phyloP scores from a whole-genome alignment of 2,329 filamentous ascomycete genomes.

The Calonectria fujianensis region DNA sequence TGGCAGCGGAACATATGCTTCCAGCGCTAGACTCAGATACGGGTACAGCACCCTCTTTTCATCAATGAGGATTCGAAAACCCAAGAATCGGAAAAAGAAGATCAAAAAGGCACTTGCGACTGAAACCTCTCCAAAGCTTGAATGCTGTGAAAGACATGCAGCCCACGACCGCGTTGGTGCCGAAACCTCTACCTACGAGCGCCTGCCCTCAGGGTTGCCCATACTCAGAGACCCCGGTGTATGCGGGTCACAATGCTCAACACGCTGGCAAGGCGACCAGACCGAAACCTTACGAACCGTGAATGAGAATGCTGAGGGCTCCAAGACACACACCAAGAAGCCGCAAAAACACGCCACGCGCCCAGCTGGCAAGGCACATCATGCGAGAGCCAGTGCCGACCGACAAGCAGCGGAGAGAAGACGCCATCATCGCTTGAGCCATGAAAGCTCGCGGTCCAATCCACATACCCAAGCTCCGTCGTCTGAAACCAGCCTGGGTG shows the following conservation, averaged over 20 bases:
- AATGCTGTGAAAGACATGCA: slow-evolving; percentile 12
- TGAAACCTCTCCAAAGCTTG: neutral
- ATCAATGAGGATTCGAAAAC: neutral
- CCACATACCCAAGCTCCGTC: neutral
- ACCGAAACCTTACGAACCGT: neutral
- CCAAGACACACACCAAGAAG: neutral
- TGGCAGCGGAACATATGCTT: slow-evolving; percentile 23
- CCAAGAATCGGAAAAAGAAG: slow-evolving; percentile 16
- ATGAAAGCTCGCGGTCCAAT: slow-evolving; percentile 32
- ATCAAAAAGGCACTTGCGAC: neutral
- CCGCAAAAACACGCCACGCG: neutral
- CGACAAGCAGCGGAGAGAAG: slow-evolving; percentile 2
- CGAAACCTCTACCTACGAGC: slow-evolving; percentile 21
- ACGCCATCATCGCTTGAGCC: slow-evolving; percentile 9
- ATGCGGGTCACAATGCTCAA: neutral
- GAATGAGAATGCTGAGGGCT: neutral
- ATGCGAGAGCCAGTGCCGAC: slow-evolving; percentile 1
- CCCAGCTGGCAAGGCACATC: neutral
- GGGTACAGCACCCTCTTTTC: slow-evolving; percentile 25
- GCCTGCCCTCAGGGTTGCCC: slow-evolving; percentile 30
- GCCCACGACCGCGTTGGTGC: slow-evolving; percentile 15
- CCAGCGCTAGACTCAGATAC: slow-evolving; percentile 8
- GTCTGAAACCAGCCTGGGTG: slow-evolving; percentile 4
- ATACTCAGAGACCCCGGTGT: slow-evolving; percentile 6
- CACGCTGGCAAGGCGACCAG: neutral